A percentile compares a stretch with the other conserved stretches of the same genome.
phyloP scores from a whole-genome alignment of 768 basidiomycete genomes.

The Hypholoma fasciculare region DNA sequence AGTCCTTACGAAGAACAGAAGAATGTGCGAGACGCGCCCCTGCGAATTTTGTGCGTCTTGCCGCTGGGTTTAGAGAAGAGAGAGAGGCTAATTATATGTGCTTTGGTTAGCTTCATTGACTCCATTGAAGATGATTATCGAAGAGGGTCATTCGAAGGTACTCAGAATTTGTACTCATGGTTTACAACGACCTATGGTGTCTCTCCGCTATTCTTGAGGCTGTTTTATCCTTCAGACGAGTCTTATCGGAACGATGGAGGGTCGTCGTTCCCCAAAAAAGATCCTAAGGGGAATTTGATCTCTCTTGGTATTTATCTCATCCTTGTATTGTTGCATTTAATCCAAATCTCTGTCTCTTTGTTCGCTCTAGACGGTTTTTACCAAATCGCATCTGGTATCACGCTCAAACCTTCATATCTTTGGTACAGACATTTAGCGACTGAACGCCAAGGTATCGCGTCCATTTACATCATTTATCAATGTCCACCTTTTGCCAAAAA shows the following conservation, averaged over 20 bases:
- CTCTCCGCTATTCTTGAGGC: not conserved
- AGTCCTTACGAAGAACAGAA: no score
- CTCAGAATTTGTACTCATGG: not conserved
- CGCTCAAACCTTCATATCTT: not conserved
- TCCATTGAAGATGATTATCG: not conserved
- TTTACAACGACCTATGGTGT: not conserved
- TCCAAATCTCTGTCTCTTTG: no score
- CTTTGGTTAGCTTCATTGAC: not conserved
- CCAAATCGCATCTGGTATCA: not conserved
- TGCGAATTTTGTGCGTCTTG: no score
- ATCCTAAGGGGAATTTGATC: not conserved
- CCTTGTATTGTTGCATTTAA: not conserved
- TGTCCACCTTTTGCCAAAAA: not conserved
- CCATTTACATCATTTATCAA: not conserved
- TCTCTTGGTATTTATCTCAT: not conserved
- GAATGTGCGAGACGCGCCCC: no score
- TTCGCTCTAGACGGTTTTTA: not conserved
- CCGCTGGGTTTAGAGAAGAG: no score
- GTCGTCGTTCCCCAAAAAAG: not conserved
- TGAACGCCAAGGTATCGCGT: not conserved
- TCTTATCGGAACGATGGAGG: not conserved
- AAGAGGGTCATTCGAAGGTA: not conserved
- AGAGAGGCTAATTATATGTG: no score
- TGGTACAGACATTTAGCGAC: not conserved
- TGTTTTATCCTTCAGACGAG: not conserved